These are phyloP conservation scores for Sclerotiophoma versabilis DNA, from an alignment of 2,329 filamentous ascomycete genomes.

Conservation along the genomic window DNA sequence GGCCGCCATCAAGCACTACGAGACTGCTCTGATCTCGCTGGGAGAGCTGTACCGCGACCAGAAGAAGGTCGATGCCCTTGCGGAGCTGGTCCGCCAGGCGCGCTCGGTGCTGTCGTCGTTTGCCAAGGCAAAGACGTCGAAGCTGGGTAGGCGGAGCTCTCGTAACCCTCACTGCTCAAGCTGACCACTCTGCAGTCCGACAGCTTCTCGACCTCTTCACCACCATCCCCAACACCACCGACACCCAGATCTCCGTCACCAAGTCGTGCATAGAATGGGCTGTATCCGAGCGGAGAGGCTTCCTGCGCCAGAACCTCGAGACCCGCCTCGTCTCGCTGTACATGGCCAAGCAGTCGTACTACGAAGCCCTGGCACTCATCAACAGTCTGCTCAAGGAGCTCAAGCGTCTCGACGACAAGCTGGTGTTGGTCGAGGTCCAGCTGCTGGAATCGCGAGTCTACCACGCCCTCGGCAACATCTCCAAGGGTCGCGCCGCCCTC, in stretches of 20 bases:
- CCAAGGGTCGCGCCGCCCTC: constrained; percentile 92
- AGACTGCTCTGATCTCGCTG: constrained; percentile 83
- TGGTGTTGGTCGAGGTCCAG: constrained; percentile 97
- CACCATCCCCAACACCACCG: constrained; percentile 90
- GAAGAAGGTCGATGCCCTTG: constrained; percentile 82
- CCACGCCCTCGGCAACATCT: constrained; percentile 94
- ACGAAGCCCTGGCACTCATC: constrained; percentile 95
- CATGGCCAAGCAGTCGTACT: constrained; percentile 98
- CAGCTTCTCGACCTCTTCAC: constrained; percentile 96
- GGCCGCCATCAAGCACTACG: constrained; percentile 87
- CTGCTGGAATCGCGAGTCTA: constrained; percentile 96
- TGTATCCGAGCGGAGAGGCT: constrained; percentile 89
- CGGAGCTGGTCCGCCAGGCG: constrained; percentile 88
- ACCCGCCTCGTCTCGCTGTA: constrained; percentile 91
- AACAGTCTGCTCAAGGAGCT: constrained; percentile 95
- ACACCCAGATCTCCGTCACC: constrained; percentile 92
- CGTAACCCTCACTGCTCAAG: neutral
- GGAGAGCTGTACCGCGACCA: constrained; percentile 93
- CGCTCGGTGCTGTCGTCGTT: constrained; percentile 92
- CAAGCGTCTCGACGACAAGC: constrained; percentile 97
- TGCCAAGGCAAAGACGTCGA: constrained; percentile 98
- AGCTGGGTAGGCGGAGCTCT: constrained; percentile 72
- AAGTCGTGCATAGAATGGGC: constrained; percentile 99
- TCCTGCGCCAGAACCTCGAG: constrained; percentile 97
- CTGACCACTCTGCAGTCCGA: constrained; percentile 68